Evolutionary conservation across 2,329 filamentous ascomycete species (phyloP), one percentile per base, ranked within the genome.

Genomic region (Elsinoe ampelina): DNA sequence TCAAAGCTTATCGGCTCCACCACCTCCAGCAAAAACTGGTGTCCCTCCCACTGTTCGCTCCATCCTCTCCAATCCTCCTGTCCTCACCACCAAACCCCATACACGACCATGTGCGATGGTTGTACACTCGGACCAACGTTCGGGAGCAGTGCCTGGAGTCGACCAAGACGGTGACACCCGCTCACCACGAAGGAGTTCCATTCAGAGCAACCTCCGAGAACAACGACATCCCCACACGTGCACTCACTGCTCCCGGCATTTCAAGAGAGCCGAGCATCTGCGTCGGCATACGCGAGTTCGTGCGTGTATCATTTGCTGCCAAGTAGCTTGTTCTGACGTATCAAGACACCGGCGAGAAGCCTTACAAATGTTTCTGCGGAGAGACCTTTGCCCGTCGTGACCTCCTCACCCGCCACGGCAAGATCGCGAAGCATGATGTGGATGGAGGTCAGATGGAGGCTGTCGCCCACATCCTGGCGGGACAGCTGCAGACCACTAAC

Each of bases 201-300:
- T n/a, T 8, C 26, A 35, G 15, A 38, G 32, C 12, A 52, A 15
- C 11, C 32, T 13, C 5, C 32, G 48, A 10, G 48, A 36, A 26
- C 15, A 19, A 10, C 48, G 48, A n/a, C 48, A 52, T 26, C 34
- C 48, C 5, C 48, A 52, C 20, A 39, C 32, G 13, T 52, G 48
- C 34, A 36, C 10, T 22, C 48, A 52, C 13, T 52, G 48, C 48
- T 52, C 48, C 6, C 48, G 48, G 7, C 48, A 52, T 52, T 52
- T 52, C 48, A 52, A 52, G 17, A 15, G 48, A 7, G 48, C 48
- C 12, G 48, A 52, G 34, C 48, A 52, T 26, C 20, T 52, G 15
- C 26, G 32, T n/a, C 32, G 48, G 19, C 48, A 52, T 26, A 45
- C 41, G n/a, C 36, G 48, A 36, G 48, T 36, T 17, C 48, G 32